phyloP scores from a whole-genome alignment of 1,284 basidiomycete species.

The Somion occarium region DNA sequence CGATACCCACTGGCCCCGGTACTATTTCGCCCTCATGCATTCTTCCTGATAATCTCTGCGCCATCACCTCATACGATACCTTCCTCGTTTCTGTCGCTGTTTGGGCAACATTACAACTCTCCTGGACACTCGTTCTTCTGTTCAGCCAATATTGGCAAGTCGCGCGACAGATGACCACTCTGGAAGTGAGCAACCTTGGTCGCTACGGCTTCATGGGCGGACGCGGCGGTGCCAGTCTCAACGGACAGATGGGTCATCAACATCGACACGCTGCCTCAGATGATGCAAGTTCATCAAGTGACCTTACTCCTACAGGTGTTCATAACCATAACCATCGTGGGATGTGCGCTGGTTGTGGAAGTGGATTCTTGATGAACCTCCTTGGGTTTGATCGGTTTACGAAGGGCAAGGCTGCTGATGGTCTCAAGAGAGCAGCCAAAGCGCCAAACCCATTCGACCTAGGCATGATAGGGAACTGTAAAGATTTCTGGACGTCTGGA shows the following conservation, averaged over 20 bases:
- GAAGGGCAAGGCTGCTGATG: constrained; percentile 81
- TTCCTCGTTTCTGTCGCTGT: constrained; percentile 79
- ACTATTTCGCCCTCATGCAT: constrained; percentile 58
- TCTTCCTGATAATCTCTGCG: constrained; percentile 67
- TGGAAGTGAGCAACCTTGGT: constrained; percentile 93
- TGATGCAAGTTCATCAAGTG: constrained; percentile 13
- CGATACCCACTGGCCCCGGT: constrained; percentile 34
- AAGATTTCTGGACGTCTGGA: constrained; percentile 92
- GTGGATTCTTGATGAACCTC: constrained; percentile 79
- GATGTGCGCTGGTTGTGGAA: constrained; percentile 34
- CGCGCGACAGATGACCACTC: constrained; percentile 90
- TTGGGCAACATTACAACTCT: constrained; percentile 90
- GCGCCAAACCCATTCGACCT: constrained; percentile 92
- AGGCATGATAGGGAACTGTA: constrained; percentile 83
- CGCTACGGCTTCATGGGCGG: constrained; percentile 98
- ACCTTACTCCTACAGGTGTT: constrained; percentile 14
- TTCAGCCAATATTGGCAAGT: constrained; percentile 90
- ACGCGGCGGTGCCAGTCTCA: constrained; percentile 68
- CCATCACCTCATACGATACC: constrained; percentile 65
- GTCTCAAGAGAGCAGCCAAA: constrained; percentile 62
- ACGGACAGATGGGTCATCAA: constrained; percentile 66
- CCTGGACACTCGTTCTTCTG: constrained; percentile 89
- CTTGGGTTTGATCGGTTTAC: constrained; percentile 94
- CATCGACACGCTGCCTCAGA: constrained; percentile 32
- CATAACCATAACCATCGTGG: constrained; percentile 29